Percentiles rank a stretch among this genome's conserved stretches.
Evolutionary conservation across 345 rosid species (phyloP).

Genomic region (Jatropha curcas): DNA sequence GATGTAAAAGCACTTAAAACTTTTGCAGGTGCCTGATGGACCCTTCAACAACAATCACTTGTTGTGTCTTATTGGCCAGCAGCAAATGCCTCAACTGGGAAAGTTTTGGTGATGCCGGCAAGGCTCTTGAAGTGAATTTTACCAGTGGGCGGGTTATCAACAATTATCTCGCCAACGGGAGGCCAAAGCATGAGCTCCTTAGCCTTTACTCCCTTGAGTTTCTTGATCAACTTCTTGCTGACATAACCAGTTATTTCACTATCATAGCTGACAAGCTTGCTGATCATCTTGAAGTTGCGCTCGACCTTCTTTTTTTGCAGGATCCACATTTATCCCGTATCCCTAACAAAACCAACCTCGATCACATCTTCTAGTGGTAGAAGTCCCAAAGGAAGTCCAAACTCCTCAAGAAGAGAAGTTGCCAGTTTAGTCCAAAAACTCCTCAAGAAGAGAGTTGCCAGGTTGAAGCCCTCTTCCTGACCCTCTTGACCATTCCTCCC

Average conservation of each 20-base stretch:
- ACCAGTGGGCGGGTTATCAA: constrained; percentile 45
- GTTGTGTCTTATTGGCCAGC: constrained; percentile 36
- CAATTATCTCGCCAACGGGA: constrained; percentile 39
- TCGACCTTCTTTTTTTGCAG: constrained; percentile 52
- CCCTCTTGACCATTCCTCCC: constrained; percentile 44
- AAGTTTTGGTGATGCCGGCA: constrained; percentile 56
- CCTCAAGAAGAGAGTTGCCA: constrained; percentile 44
- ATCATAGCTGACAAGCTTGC: constrained; percentile 51
- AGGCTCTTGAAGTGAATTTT: constrained; percentile 61
- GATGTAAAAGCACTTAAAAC: not conserved
- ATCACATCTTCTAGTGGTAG: constrained; percentile 52
- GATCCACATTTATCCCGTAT: constrained; percentile 60
- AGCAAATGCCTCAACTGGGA: constrained; percentile 55
- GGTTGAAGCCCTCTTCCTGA: constrained; percentile 41
- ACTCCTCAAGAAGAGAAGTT: constrained; percentile 42
- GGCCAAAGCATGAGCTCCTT: constrained; percentile 60
- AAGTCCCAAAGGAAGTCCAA: constrained; percentile 53
- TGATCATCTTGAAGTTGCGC: constrained; percentile 48
- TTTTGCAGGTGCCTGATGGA: constrained; percentile 13
- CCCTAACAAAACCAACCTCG: constrained; percentile 54
- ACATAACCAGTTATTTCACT: constrained; percentile 41
- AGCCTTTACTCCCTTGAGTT: constrained; percentile 62
- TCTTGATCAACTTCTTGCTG: constrained; percentile 41
- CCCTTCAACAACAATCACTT: not conserved
- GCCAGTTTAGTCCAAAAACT: constrained; percentile 52